Evolutionary conservation across 768 basidiomycete genomes (phyloP).

Genomic region (Trametopsis cervina): DNA sequence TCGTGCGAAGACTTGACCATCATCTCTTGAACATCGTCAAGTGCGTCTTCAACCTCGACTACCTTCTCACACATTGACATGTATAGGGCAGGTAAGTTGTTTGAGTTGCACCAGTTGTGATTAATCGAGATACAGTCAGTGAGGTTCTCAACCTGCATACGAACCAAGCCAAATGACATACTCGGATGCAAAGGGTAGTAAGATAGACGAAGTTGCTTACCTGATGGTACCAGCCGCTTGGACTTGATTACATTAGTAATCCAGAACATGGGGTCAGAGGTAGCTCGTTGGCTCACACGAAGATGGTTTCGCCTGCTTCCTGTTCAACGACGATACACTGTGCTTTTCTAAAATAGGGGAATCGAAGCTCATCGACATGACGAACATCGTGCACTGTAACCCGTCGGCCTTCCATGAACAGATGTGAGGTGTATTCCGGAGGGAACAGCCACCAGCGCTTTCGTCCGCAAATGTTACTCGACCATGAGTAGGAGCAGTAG

Average conservation of each 20-base stretch:
- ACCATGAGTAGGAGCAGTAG: conserved; percentile 26
- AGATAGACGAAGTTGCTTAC: conserved; percentile 1
- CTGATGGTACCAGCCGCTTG: conserved; percentile 25
- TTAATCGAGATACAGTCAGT: conserved; percentile 26
- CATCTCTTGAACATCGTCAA: conserved; percentile 22
- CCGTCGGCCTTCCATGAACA: conserved; percentile 16
- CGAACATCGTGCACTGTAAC: conserved; percentile 18
- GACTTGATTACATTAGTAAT: conserved; percentile 9
- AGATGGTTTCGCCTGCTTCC: conserved; percentile 22
- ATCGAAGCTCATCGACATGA: conserved; percentile 10
- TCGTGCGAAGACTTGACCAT: neutral
- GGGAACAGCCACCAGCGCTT: conserved; percentile 26
- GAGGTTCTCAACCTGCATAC: conserved; percentile 22
- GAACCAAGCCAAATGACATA: neutral
- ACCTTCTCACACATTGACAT: conserved; percentile 23
- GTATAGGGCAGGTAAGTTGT: conserved; percentile 22
- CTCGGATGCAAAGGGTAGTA: neutral
- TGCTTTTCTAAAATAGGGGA: conserved; percentile 13
- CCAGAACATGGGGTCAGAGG: neutral
- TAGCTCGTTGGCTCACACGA: conserved; percentile 16
- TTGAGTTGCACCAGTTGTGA: conserved; percentile 27
- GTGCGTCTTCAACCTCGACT: conserved; percentile 20
- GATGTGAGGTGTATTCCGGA: conserved; percentile 18
- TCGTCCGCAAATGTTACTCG: conserved; percentile 22
- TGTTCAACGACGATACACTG: conserved; percentile 20